These are phyloP conservation scores for Russula ochroleuca DNA, from an alignment of 768 basidiomycete genomes.

Conservation along the genomic window DNA sequence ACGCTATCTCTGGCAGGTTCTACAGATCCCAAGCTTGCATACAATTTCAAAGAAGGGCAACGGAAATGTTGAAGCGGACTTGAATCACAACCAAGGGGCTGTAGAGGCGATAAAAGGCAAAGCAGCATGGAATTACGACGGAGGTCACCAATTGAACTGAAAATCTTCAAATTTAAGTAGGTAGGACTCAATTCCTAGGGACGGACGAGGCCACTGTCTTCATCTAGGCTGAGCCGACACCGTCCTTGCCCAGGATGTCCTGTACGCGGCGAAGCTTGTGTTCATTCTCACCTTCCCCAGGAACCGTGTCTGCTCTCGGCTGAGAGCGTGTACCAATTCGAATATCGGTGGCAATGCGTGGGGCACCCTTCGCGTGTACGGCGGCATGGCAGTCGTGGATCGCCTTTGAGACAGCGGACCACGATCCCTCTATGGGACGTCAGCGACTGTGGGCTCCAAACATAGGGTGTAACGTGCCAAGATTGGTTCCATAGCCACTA, in stretches of 20 bases:
- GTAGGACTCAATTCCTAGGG: background rate
- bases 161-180: background rate
- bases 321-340: constrained; percentile 83
- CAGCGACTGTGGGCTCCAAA: background rate
- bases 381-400: constrained; percentile 91
- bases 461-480: constrained; percentile 46
- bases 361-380: constrained; percentile 70
- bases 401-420: constrained; percentile 75
- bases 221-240: constrained; percentile 14
- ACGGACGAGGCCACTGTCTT: background rate
- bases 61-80: background rate
- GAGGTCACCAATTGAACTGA: background rate
- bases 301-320: constrained; percentile 39
- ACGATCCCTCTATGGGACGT: constrained; percentile 62
- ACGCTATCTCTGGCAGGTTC: background rate
- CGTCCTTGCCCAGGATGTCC: constrained; percentile 57
- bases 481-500: constrained; percentile 89
- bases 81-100: background rate
- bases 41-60: too few species aligned
- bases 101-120: background rate
- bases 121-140: background rate
- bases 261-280: constrained; percentile 77
- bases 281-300: constrained; percentile 66
- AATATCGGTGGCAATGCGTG: constrained; percentile 85
- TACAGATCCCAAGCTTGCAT: background rate